phyloP scores from a whole-genome alignment of 441 rosid species.

The Viola pubescens region DNA sequence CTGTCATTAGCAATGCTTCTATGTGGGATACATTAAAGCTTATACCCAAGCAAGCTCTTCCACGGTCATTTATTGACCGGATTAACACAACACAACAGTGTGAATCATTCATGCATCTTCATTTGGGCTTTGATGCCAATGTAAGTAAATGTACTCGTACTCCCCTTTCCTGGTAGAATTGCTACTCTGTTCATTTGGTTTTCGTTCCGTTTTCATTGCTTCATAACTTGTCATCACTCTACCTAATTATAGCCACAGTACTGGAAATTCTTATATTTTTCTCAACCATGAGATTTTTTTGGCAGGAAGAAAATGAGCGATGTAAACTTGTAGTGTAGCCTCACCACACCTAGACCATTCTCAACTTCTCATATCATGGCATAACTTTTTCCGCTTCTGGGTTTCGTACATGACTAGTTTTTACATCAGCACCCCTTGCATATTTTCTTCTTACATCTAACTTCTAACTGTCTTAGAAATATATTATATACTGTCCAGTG shows the following conservation, averaged over 20 bases:
- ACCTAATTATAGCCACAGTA: no score
- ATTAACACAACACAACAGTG: conserved; percentile 59
- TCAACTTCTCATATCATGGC: no score
- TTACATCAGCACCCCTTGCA: neutral
- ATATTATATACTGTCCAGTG: conserved; percentile 7
- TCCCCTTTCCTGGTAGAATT: neutral
- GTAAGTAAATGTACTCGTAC: conserved; percentile 24
- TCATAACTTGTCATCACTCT: no score
- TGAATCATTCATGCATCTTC: conserved; percentile 98
- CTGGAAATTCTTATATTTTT: no score
- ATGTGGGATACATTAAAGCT: conserved; percentile 86
- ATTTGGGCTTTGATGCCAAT: conserved; percentile 78
- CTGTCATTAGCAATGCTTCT: conserved; percentile 87
- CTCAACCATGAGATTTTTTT: no score
- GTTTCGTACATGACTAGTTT: no score
- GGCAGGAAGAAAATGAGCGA: no score
- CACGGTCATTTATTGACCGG: conserved; percentile 46
- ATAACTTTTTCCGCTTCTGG: no score
- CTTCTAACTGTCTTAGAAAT: neutral
- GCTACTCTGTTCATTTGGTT: neutral
- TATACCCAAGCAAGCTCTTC: conserved; percentile 59
- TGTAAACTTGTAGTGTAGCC: no score
- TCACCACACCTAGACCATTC: no score
- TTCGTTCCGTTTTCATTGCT: neutral
- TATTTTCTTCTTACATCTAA: neutral